These are phyloP conservation scores for Hibiscus syriacus DNA, from an alignment of 345 rosid genomes.

Conservation along the genomic window DNA sequence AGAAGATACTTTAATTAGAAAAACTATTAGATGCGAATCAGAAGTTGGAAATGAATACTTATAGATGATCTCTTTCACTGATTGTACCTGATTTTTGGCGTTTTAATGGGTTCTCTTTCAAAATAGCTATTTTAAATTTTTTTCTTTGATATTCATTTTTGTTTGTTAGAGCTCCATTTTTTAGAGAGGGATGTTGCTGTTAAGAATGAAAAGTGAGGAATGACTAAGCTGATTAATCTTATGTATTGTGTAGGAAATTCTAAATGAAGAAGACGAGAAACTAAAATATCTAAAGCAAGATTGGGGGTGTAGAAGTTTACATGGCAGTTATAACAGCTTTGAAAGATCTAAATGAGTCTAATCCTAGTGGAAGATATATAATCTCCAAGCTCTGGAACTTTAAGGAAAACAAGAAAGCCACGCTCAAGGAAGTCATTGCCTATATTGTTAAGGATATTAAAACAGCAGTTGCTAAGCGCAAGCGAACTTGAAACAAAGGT, in stretches of 20 bases:
- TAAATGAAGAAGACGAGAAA: slow-evolving; percentile 66
- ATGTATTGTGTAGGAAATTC: slow-evolving; percentile 45
- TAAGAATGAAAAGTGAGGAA: background rate
- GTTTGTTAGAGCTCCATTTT: background rate
- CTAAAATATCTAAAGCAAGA: slow-evolving; percentile 43
- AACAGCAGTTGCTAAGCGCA: slow-evolving; percentile 33
- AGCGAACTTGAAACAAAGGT: slow-evolving; percentile 23
- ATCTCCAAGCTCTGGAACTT: slow-evolving; percentile 55
- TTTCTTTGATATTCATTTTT: background rate
- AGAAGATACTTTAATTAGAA: slow-evolving; percentile 57
- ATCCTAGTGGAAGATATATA: slow-evolving; percentile 66
- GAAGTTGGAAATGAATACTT: slow-evolving; percentile 55
- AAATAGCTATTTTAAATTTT: background rate
- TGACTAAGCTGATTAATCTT: background rate
- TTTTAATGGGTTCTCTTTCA: background rate
- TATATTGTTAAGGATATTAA: slow-evolving; percentile 34
- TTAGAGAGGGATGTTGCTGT: background rate
- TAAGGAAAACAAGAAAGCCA: slow-evolving; percentile 64
- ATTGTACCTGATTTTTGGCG: background rate
- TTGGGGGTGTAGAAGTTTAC: slow-evolving; percentile 55
- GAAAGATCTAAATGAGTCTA: slow-evolving; percentile 64
- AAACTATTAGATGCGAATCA: slow-evolving; percentile 61
- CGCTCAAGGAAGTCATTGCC: slow-evolving; percentile 66
- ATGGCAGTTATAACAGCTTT: slow-evolving; percentile 52
- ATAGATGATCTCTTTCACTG: background rate